Base-by-base conservation (phyloP, 495 filamentous ascomycete genomes). In the Daldinia childiae region DNA sequence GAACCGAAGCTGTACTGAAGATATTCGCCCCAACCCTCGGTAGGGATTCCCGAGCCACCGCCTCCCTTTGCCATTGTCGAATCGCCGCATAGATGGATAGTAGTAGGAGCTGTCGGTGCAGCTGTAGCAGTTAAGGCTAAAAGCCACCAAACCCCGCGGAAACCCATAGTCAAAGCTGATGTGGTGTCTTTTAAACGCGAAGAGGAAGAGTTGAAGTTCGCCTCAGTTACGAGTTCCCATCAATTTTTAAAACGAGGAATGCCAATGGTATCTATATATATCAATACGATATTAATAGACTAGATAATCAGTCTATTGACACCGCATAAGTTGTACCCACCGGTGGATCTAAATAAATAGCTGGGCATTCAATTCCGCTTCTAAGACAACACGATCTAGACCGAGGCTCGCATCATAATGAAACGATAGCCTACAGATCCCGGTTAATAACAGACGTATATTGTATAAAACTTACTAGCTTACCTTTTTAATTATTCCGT, bases 31-130 rank as follows among this genome's bases (percentile, higher is more conserved):
- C 80, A 82, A 17, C 80, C 80, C 38, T 82, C 78, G 1, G 74
- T 78, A 4, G 60, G 55, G 17, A 39, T 36, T 14, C 77, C 76
- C 15, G 78, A 78, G 14, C 79, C 81, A 17, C 76, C 79, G 4
- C 82, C 82, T 50, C 71, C 76, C 8, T 72, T 74, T 7, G 85
- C 85, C 85, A 87, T 87, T 12, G 85, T 88, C 11, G 83, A 86
- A 65, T 88, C 86, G 32, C 86, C 85, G 24, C 83, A 84, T 4
- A 88, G 78, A 64, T 86, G 86, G 62, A 88, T 83, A 9, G 72
- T 68, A 19, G 70, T 24, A 21, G 71, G 14, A 12, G 58, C 60
- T 11, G 76, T 52, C 29, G 69, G 55, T 8, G 62, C 62, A 14
- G 63, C 58, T n/a, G 43, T 62, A 51, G 61, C 60, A 6, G 62